phyloP scores from a whole-genome alignment of 2,329 filamentous ascomycete genomes.

The Tolypocladium amazonense region DNA sequence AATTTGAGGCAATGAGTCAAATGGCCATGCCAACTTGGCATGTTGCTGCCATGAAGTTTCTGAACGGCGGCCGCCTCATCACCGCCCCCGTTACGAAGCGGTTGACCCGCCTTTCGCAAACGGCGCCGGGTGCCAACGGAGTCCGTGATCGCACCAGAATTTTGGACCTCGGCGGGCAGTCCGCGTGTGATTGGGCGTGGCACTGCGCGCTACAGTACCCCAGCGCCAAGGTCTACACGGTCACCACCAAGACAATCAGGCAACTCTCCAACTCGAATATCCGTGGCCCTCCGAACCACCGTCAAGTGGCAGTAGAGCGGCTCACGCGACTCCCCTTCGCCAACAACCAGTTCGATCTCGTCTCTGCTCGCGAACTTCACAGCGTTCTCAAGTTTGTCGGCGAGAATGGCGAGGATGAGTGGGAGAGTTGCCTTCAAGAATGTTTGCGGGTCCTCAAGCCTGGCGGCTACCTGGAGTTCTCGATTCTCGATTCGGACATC shows the following conservation, averaged over 20 bases:
- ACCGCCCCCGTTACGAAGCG: conserved; percentile 53
- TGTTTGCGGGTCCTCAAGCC: conserved; percentile 88
- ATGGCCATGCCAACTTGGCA: conserved; percentile 52
- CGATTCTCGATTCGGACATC: conserved; percentile 80
- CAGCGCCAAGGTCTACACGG: conserved; percentile 78
- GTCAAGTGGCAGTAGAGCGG: conserved; percentile 65
- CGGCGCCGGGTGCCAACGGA: conserved; percentile 32
- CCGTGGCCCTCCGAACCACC: conserved; percentile 78
- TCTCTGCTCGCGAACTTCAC: conserved; percentile 82
- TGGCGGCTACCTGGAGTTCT: conserved; percentile 86
- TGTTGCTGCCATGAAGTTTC: conserved; percentile 47
- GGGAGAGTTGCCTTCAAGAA: conserved; percentile 74
- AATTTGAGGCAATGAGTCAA: conserved; percentile 69
- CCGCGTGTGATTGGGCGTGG: conserved; percentile 92
- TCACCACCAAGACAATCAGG: conserved; percentile 61
- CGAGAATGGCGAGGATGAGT: conserved; percentile 68
- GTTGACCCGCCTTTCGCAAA: conserved; percentile 42
- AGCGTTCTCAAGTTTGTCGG: conserved; percentile 66
- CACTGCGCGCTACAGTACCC: conserved; percentile 79
- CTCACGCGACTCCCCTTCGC: conserved; percentile 78
- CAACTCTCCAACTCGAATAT: conserved; percentile 65
- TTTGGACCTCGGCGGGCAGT: conserved; percentile 77
- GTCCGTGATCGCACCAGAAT: conserved; percentile 51
- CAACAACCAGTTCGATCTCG: conserved; percentile 77
- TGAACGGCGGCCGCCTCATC: conserved; percentile 55